Evolutionary conservation across 2,329 filamentous ascomycete genomes (phyloP), one percentile per base, ranked within the genome.

Genomic region (Teratosphaeria gauchensis): DNA sequence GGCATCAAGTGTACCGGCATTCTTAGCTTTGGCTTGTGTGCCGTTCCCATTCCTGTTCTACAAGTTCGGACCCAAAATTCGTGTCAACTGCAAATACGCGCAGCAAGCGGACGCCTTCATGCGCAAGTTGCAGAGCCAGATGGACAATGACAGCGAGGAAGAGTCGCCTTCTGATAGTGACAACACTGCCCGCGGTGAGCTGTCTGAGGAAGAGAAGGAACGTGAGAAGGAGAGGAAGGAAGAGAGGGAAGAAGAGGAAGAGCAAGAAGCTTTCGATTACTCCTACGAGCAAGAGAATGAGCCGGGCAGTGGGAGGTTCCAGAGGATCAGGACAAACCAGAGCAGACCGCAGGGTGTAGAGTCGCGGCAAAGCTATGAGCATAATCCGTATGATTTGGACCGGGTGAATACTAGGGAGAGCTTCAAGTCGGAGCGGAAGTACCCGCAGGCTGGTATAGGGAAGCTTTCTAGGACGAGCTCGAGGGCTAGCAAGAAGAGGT

Each of bases 21-120:
- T 92, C 74, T 76, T 92, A 3, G 83, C 87, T 0, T 71, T 91
- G 3, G 80, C 79, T 11, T 91, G 88, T 72, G 76, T 90, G 19
- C 87, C 89, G 0, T 86, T 89, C 67, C 88, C 89, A 0, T 87
- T 88, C 72, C 71, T 92, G 16, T 89, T 92, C 73, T 89, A 88
- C 75, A 84, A 81, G 65, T 90, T 89, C 70, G 88, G 88, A 46
- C 75, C 72, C 6, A 24, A 62, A 31, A 87, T 92, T 65, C 80
- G 88, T 24, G 75, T 79, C 70, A 82, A 78, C 68, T 90, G 87
- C 79, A 85, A 86, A 75, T 91, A 82, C 68, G 84, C 87, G 5
- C 80, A 83, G 9, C 81, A 89, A 72, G 83, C 87, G 6, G 84
- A 85, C 32, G 78, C 77, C 11, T 82, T 87, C 60, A 77, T 87